Base-by-base conservation (phyloP, 805 yeast genomes). In the Ogataea kodamae region DNA sequence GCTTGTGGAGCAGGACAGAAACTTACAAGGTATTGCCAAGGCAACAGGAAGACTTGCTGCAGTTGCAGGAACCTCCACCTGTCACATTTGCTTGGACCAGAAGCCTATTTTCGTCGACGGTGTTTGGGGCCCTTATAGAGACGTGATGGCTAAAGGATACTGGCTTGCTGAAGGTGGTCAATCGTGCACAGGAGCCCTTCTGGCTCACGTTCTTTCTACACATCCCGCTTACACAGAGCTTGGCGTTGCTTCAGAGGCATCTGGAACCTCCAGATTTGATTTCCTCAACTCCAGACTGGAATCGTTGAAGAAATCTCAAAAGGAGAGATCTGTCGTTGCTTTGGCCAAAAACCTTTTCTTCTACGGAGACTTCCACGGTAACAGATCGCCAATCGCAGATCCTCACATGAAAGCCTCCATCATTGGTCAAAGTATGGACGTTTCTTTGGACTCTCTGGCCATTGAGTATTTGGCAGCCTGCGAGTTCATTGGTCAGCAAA, bases 141-240 rank as follows among this genome's bases (percentile, higher is more conserved):
- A 89, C 59, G 95, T 86, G 5, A 72, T 90, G 67, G 83, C 94
- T n/a, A 81, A 83, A 18, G 87, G 79, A 5, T 81, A 69, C 52
- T 92, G 97, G 97, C 70, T 89, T 45, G 96, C 97, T 9, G 98
- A 92, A 63, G 98, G 98, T 55, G 98, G 98, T n/a, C 98, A 92
- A 61, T 81, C 94, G 10, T 84, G 96, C 56, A 92, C 98, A 2
- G 98, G 98, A 48, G 96, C 94, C 18, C 71, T 92, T 23, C 70
- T 92, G 44, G 90, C 92, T 2, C 95, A 86, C 59, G 90, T 90
- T 10, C 61, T 92, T 42, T 70, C 85, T 9, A 81, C 85, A 7
- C 97, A 92, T 55, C 96, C 97, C 0, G 95, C 97, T 0, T 78
- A 78, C 48, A 65, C 76, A 2, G 87, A 85, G 52, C 70, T 90